Conservation (phyloP, 2,329 filamentous ascomycete genomes). For the Alternaria conjuncta region DNA sequence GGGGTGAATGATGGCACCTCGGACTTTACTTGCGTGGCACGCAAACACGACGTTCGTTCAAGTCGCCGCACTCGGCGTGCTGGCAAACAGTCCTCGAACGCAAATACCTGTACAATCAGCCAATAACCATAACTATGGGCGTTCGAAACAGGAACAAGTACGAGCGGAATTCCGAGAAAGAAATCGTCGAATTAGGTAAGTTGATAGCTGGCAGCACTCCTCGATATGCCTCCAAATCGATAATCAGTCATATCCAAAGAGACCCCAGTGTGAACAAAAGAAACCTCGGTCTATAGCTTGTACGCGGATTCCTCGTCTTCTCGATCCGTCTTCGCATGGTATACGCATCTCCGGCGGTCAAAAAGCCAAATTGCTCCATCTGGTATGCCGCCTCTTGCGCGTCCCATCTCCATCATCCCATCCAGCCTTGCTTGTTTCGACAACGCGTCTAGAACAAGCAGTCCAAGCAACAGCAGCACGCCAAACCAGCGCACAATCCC, state of each 20-base stretch:
- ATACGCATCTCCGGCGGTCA: not conserved
- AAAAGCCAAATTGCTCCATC: not conserved
- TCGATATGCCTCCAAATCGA: not conserved
- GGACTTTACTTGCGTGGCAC: not conserved
- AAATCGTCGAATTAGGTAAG: not conserved
- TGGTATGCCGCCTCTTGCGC: not conserved
- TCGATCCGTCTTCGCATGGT: not conserved
- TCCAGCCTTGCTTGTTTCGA: not conserved
- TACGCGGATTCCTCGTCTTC: not conserved
- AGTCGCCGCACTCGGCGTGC: conserved; percentile 8
- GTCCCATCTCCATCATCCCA: not conserved
- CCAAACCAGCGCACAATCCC: conserved; percentile 53
- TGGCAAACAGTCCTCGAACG: conserved; percentile 9
- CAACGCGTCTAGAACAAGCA: conserved; percentile 52
- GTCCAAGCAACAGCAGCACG: conserved; percentile 61
- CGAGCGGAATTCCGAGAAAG: not conserved
- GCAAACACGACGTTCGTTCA: conserved; percentile 14
- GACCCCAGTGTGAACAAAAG: conserved; percentile 3
- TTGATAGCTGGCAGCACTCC: not conserved
- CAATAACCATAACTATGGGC: not conserved
- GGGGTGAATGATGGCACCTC: not conserved
- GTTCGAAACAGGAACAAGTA: conserved; percentile 5
- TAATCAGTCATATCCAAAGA: not conserved
- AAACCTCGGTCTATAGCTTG: conserved; percentile 6
- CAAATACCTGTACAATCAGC: not conserved